Evolutionary conservation across 2,329 filamentous ascomycete species (phyloP).

Genomic region (Rhinocladiella similis): DNA sequence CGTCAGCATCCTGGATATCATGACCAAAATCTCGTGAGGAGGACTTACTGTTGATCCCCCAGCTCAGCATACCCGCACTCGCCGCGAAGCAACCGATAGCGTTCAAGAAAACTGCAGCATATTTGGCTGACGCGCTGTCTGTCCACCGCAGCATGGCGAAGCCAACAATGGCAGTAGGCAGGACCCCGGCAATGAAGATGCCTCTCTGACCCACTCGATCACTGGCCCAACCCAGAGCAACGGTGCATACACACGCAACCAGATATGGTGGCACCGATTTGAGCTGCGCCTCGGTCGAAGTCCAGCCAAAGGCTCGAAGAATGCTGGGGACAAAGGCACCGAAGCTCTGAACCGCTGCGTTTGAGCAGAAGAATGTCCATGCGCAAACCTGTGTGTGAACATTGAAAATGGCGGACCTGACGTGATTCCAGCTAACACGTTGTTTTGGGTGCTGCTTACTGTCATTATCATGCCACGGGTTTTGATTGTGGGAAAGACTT

Average conservation of each 20-base stretch:
- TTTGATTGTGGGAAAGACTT: conserved; percentile 3
- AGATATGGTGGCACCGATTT: conserved; percentile 76
- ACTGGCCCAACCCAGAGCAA: conserved; percentile 70
- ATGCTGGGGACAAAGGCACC: conserved; percentile 40
- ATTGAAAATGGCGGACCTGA: conserved; percentile 27
- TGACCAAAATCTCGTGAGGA: background rate
- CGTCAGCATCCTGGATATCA: conserved; percentile 2
- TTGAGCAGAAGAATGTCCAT: conserved; percentile 22
- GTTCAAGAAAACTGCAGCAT: conserved; percentile 78
- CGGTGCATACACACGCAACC: conserved; percentile 66
- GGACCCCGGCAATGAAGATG: conserved; percentile 68
- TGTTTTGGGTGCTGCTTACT: conserved; percentile 22
- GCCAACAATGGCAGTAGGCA: conserved; percentile 68
- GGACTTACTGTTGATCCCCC: conserved; percentile 72
- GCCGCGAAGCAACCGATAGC: conserved; percentile 78
- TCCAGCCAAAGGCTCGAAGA: conserved; percentile 43
- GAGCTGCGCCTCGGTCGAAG: conserved; percentile 62
- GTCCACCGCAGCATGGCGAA: conserved; percentile 74
- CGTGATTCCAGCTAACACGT: conserved; percentile 21
- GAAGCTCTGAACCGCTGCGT: conserved; percentile 41
- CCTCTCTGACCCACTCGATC: conserved; percentile 78
- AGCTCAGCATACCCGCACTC: conserved; percentile 85
- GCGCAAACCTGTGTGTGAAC: conserved; percentile 27
- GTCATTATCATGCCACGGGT: conserved; percentile 10
- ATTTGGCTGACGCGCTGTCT: conserved; percentile 66